These are phyloP conservation scores for Barnettozyma californica DNA, from an alignment of 805 yeast genomes.

Conservation along the genomic window DNA sequence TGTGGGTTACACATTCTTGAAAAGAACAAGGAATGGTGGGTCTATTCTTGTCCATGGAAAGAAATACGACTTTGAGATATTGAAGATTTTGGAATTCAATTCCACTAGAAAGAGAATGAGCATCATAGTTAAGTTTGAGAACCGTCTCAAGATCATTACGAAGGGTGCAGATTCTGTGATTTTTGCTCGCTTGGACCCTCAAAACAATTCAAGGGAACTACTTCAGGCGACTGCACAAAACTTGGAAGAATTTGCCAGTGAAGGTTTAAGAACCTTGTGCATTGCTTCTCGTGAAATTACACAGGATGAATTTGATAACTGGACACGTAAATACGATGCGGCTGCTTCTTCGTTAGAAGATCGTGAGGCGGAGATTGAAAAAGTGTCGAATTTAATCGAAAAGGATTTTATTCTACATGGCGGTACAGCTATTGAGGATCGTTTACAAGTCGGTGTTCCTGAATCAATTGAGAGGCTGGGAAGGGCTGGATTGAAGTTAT, in stretches of 20 bases:
- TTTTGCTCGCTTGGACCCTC: conserved; percentile 51
- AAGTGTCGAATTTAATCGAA: conserved; percentile 67
- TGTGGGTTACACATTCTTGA: conserved; percentile 64
- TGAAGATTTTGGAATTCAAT: conserved; percentile 68
- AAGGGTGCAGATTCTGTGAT: conserved; percentile 84
- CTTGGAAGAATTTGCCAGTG: conserved; percentile 72
- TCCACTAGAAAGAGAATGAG: conserved; percentile 87
- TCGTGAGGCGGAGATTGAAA: conserved; percentile 71
- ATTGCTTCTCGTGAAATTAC: conserved; percentile 63
- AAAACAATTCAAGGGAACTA: conserved; percentile 39
- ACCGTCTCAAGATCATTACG: conserved; percentile 59
- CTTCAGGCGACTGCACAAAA: conserved; percentile 63
- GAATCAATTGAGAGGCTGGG: conserved; percentile 68
- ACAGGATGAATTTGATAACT: conserved; percentile 53
- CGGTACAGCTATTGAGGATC: conserved; percentile 86
- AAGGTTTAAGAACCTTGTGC: conserved; percentile 77
- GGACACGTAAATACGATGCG: conserved; percentile 56
- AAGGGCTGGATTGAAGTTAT: conserved; percentile 72
- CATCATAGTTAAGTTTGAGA: conserved; percentile 61
- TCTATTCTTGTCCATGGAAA: conserved; percentile 63
- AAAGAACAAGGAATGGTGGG: conserved; percentile 63
- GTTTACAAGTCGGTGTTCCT: conserved; percentile 81
- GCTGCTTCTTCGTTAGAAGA: conserved; percentile 61
- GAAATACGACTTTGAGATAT: conserved; percentile 60
- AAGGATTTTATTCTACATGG: conserved; percentile 60